These are phyloP conservation scores for Chlorella variabilis DNA, from an alignment of 163 green algal species.

Conservation along the genomic window DNA sequence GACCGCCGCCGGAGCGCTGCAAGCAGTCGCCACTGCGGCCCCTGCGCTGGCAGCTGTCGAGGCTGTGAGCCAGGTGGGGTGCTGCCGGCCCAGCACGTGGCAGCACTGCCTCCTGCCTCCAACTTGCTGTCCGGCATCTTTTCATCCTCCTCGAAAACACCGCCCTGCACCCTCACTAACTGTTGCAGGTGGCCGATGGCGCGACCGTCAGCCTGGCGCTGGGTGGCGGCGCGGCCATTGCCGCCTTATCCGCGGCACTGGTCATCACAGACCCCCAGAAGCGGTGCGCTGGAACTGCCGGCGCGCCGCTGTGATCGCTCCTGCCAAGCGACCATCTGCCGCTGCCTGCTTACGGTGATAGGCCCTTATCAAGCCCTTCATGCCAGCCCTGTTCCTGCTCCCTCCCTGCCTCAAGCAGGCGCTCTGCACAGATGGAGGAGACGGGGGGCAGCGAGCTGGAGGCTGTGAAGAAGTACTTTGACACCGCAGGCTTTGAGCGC, in stretches of 20 bases:
- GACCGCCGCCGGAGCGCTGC: background rate
- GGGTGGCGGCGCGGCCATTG: conserved; percentile 78
- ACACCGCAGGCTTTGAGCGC: conserved; percentile 91
- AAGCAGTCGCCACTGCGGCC: background rate
- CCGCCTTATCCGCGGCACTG: conserved; percentile 73
- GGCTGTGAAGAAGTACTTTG: conserved; percentile 96
- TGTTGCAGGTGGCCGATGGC: conserved; percentile 31
- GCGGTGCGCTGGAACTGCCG: conserved; percentile 55
- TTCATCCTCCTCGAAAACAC: too few relatives aligned
- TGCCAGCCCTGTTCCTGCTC: too few relatives aligned
- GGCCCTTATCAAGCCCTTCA: background rate
- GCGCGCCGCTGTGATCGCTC: too few relatives aligned
- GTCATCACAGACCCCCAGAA: conserved; percentile 87
- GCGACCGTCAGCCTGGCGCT: conserved; percentile 60
- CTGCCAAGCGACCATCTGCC: too few relatives aligned
- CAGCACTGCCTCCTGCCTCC: too few relatives aligned
- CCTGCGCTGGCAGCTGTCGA: background rate
- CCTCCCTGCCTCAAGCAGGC: too few relatives aligned
- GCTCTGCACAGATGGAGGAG: conserved; percentile 74
- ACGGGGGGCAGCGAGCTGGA: conserved; percentile 92
- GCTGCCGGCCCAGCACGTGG: too few relatives aligned
- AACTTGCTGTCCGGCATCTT: too few relatives aligned
- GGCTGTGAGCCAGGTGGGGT: background rate
- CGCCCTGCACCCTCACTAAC: too few relatives aligned
- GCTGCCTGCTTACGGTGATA: too few relatives aligned